Base-by-base conservation (phyloP, 2,329 filamentous ascomycete species). In the Phialophora macrospora region DNA sequence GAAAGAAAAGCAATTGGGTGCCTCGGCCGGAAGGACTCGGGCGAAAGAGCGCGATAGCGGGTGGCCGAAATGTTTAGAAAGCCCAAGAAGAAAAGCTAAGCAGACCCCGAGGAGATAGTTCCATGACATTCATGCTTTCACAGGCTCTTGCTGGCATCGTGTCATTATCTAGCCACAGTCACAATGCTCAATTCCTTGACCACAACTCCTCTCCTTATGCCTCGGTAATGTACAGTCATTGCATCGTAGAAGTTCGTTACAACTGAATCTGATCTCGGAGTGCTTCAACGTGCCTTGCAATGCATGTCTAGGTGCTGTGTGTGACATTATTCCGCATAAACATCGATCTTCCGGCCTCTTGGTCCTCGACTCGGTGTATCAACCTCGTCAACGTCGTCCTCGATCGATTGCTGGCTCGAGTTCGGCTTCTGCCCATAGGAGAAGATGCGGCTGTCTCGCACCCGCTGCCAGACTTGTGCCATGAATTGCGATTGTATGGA, bases 311-410 rank as follows among this genome's bases (percentile, higher is more conserved):
- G 2, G 38, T 20, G 20, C 9, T 6, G 17, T 44, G 6, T 17
- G 5, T 20, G 26, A 12, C 24, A 32, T 56, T 41, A 62, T n/a
- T 12, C 51, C 17, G 51, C 57, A 52, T 62, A 62, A 1, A 69
- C 64, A 62, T 69, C 59, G 34, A 69, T 61, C 41, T 51, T 67
- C 34, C 67, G 38, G 22, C 64, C 65, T 38, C 62, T n/a, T 20
- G 67, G 67, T 11, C 67, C 67, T 48, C 38, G 62, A 11, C 62
- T 63, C 17, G 67, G 67, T 17, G 67, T 69, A 12, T 64, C 60
- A 6, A 69, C 65, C 22, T 59, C 61, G n/a, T 63, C 41, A n/a
- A 56, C 30, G 17, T 65, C 62, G 3, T 63, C 63, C 12, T 60
- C 60, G 7, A 22, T n/a, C 49, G 46, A 20, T 28, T 22, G 22